phyloP scores from a whole-genome alignment of 148 eudicot genomes.

The Fallopia convolvulus region DNA sequence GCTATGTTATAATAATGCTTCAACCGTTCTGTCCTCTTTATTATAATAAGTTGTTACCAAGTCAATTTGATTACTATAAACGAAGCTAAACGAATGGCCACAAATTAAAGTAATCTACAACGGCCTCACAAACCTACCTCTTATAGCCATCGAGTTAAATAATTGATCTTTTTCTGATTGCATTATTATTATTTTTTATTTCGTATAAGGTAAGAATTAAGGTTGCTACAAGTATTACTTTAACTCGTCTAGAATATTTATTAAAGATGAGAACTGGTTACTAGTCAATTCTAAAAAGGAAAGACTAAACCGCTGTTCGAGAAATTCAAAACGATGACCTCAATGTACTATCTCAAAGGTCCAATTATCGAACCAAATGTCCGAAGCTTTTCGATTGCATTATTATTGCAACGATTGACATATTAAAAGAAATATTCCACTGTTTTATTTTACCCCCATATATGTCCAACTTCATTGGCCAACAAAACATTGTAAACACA shows the following conservation, averaged over 20 bases:
- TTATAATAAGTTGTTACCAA: neutral
- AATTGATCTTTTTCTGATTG: neutral
- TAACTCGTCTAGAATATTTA: no score
- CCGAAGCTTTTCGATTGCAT: neutral
- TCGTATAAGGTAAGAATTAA: no score
- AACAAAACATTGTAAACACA: neutral
- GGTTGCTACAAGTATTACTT: no score
- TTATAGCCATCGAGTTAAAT: neutral
- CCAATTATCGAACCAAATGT: no score
- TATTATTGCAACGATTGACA: neutral
- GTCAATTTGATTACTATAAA: slow-evolving; percentile 7
- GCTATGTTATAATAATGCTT: neutral
- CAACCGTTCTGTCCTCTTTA: neutral
- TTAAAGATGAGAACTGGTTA: no score
- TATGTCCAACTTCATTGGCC: neutral
- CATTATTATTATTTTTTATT: no score
- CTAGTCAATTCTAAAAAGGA: no score
- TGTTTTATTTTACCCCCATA: no score
- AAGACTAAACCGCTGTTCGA: no score
- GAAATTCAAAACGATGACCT: no score
- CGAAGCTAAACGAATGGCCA: slow-evolving; percentile 6
- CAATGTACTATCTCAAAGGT: no score
- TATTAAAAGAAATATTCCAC: no score
- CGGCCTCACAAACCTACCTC: neutral
- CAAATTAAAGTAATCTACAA: neutral